A percentile compares a stretch with the other conserved stretches of the same genome.
Conservation (phyloP, 2,329 filamentous ascomycete genomes). For the Cladosporium sp. region DNA sequence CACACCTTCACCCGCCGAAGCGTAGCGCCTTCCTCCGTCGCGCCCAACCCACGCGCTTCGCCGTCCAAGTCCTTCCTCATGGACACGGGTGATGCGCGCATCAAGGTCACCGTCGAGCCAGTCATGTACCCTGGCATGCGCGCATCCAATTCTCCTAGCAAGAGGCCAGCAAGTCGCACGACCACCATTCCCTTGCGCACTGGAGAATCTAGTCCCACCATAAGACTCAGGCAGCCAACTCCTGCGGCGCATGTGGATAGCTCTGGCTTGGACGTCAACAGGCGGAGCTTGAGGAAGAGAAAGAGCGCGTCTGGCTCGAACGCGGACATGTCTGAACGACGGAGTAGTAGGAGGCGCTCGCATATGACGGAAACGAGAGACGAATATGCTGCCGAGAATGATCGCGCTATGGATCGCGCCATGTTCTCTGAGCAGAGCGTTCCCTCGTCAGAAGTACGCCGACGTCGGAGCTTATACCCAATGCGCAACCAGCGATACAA, state of each 20-base stretch:
- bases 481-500: constrained; percentile 16
- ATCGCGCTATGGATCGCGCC: not conserved
- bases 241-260: constrained; percentile 1
- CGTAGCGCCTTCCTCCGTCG: constrained; percentile 19
- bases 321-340: not conserved
- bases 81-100: constrained; percentile 35
- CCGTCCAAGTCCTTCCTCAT: constrained; percentile 45
- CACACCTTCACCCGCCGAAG: constrained; percentile 1
- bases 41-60: constrained; percentile 22
- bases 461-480: constrained; percentile 4
- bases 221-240: constrained; percentile 9
- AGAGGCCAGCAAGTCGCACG: constrained; percentile 22
- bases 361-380: not conserved
- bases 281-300: constrained; percentile 25
- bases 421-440: constrained; percentile 4
- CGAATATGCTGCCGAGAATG: not conserved
- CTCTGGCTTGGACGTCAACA: not conserved
- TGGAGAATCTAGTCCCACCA: constrained; percentile 25
- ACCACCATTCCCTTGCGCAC: constrained; percentile 39
- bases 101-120: constrained; percentile 49
- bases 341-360: not conserved
- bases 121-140: constrained; percentile 33
- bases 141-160: constrained; percentile 21
- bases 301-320: constrained; percentile 25
- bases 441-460: constrained; percentile 7